Base-by-base conservation (phyloP, 208 protist genomes). In the Wallacemonas sp. region DNA sequence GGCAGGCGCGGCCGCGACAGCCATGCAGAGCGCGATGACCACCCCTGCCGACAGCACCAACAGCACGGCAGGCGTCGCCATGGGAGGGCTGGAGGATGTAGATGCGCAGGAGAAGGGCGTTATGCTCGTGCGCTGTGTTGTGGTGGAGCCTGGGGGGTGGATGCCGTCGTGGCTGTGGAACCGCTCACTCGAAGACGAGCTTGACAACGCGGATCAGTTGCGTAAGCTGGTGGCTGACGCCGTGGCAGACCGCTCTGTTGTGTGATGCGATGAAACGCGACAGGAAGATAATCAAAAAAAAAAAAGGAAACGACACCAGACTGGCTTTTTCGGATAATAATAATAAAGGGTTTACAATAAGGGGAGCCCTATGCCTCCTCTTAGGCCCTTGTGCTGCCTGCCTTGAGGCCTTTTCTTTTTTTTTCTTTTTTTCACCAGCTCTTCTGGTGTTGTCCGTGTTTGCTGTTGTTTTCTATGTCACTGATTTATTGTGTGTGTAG, bases 81-180 rank as follows among this genome's bases (percentile, higher is more conserved):
- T 41, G 36, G 36, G 9, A 14, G 36, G 14, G n/a, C n/a, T n/a
- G 51, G 51, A 58, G 14, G 51, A 39, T 34, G 4, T 58, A 14
- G 51, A 58, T 21, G 30, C 51, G 14, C 51, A 70, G 19, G 47
- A 58, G 4, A 36, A 62, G 15, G 73, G 73, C 11, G 68, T 79
- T 31, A 56, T 62, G 14, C 21, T 79, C 0, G 67, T 63, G 17
- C 51, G 51, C 53, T 71, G 73, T 47, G 60, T 45, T 36, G 63
- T 70, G 12, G 56, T 42, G 8, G 74, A 78, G 21, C 68, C 79
- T 42, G 58, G 66, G 27, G 70, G 74, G 0, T 75, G 58, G 42
- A 34, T 85, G 39, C 71, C 19, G 55, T 17, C n/a, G 2, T 31
- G 14, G 53, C 64, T 63, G 45, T 72, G 19, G 51, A 70, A 24